Evolutionary conservation across 371 early-diverging fungal genomes (phyloP), one percentile per base, ranked within the genome.

Genomic region (Saksenaea oblongispora): DNA sequence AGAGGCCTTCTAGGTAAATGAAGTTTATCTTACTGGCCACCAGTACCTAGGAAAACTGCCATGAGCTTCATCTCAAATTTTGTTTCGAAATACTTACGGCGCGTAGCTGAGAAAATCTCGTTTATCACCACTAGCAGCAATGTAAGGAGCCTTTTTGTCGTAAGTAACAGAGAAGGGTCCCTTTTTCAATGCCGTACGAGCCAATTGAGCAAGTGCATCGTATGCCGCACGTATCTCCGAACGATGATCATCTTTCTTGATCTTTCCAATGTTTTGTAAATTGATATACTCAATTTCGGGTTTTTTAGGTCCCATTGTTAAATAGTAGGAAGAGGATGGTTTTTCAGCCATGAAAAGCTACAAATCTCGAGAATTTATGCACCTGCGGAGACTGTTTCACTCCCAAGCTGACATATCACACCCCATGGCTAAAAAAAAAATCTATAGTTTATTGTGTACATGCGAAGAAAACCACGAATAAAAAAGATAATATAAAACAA

Each of bases 81-180:
- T 22, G 14, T 34, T 42, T 31, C 28, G 9, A 17, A 26, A 22
- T 3, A 64, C 69, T 65, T 76, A 79, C 76, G 80, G 80, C 57
- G 80, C 80, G 64, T 76, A 76, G 36, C 75, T 74, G 8, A 76
- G 59, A 57, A 79, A 79, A 39, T 79, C 80, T 3, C 67, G 64
- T 17, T 55, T 54, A 56, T 79, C 77, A 7, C 73, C 72, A 26
- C 66, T 65, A 9, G 77, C 73, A 5, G 80, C 76, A 27, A 73
- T 67, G 57, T 78, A 71, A 22, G 73, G 74, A 8, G 44, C 18
- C 22, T 34, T 34, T 42, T 76, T 76, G 5, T 63, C 68, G 24
- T 53, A 64, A 1, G 68, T 67, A 22, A 79, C 54, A 47, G 69
- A 72, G 54, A 73, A 79, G 0, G 80, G 77, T 1, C 77, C 80